These are phyloP conservation scores for Gaertneriomyces semiglobifer DNA, from an alignment of 192 early-diverging fungal genomes.

Conservation along the genomic window DNA sequence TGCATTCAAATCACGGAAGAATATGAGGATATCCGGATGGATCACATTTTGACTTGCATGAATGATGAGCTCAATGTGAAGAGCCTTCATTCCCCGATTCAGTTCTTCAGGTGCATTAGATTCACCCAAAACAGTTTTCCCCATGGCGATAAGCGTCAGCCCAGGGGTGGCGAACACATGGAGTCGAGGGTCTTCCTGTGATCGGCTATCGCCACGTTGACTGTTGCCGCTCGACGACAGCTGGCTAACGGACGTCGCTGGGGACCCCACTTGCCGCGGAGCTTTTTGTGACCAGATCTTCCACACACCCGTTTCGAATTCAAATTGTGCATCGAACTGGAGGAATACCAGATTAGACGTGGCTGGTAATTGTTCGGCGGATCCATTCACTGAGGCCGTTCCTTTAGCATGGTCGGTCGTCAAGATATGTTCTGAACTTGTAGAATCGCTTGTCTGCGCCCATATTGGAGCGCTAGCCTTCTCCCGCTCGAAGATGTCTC, in stretches of 20 bases:
- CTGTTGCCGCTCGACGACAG: slow-evolving; percentile 19
- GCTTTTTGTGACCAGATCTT: slow-evolving; percentile 29
- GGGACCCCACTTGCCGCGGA: background rate
- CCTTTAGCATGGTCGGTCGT: background rate
- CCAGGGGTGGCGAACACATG: slow-evolving; percentile 39
- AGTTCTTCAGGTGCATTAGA: slow-evolving; percentile 12
- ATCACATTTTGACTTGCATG: slow-evolving; percentile 68
- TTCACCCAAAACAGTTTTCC: slow-evolving; percentile 36
- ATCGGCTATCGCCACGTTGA: slow-evolving; percentile 11
- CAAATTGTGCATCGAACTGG: slow-evolving; percentile 30
- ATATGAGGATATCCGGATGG: slow-evolving; percentile 66
- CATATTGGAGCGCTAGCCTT: slow-evolving; percentile 26
- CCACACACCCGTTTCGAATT: slow-evolving; percentile 34
- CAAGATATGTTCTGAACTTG: background rate
- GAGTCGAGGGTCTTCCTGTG: slow-evolving; percentile 17
- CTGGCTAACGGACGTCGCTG: slow-evolving; percentile 18
- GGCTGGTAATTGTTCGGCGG: background rate
- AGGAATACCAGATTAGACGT: background rate
- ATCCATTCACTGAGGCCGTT: background rate
- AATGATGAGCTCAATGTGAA: slow-evolving; percentile 63
- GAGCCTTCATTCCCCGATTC: slow-evolving; percentile 18
- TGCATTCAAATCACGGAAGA: slow-evolving; percentile 63
- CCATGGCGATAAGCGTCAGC: slow-evolving; percentile 32
- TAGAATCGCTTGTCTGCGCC: background rate
- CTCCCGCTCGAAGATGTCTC: slow-evolving; percentile 59